These are phyloP conservation scores for Leccinellum rugosiceps DNA, from an alignment of 768 basidiomycete genomes.

Conservation along the genomic window DNA sequence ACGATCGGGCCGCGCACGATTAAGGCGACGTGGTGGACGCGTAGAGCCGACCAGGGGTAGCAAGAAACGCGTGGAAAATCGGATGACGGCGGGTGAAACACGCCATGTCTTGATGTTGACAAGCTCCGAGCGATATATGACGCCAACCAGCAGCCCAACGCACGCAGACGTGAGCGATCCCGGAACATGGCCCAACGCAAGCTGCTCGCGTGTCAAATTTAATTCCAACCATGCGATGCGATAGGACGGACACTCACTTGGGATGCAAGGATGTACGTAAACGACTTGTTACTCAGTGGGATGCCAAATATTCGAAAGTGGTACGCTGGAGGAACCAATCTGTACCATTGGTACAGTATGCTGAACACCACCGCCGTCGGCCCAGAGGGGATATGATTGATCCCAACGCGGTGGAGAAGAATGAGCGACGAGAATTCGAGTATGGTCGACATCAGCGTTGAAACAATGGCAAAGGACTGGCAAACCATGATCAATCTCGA, in stretches of 20 bases:
- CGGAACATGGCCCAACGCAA: slow-evolving; percentile 65
- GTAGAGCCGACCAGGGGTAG: slow-evolving; percentile 66
- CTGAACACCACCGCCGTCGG: slow-evolving; percentile 75
- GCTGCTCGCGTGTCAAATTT: slow-evolving; percentile 37
- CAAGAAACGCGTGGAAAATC: slow-evolving; percentile 55
- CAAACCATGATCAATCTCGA: slow-evolving; percentile 4
- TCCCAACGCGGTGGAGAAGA: slow-evolving; percentile 58
- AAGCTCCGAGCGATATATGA: slow-evolving; percentile 81
- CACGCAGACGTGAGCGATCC: slow-evolving; percentile 58
- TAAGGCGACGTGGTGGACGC: slow-evolving; percentile 60
- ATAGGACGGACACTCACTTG: slow-evolving; percentile 48
- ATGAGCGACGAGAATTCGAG: slow-evolving; percentile 66
- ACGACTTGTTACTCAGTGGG: slow-evolving; percentile 71
- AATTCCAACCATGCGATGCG: not conserved
- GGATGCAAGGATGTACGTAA: slow-evolving; percentile 65
- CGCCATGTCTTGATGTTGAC: slow-evolving; percentile 79
- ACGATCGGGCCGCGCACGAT: slow-evolving; percentile 70
- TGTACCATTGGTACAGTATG: slow-evolving; percentile 78
- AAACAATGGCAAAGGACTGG: slow-evolving; percentile 77
- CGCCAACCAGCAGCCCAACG: slow-evolving; percentile 67
- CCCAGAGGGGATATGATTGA: slow-evolving; percentile 76
- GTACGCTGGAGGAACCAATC: slow-evolving; percentile 76
- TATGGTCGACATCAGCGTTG: slow-evolving; percentile 61
- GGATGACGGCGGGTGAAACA: slow-evolving; percentile 55
- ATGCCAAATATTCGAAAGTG: slow-evolving; percentile 73